These are phyloP conservation scores for Yueomyces sinensis DNA, from an alignment of 805 yeast genomes.

Conservation along the genomic window DNA sequence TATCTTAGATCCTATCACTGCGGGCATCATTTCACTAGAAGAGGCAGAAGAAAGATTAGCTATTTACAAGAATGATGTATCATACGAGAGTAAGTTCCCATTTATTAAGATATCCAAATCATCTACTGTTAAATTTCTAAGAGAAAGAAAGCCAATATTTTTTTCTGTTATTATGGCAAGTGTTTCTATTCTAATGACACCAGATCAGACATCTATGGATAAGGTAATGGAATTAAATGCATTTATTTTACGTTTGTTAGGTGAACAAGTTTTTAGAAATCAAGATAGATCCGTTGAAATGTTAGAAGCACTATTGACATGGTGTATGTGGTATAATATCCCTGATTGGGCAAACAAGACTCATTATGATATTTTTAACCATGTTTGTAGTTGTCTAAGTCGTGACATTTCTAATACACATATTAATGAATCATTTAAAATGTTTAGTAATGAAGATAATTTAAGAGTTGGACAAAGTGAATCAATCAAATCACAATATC, in stretches of 20 bases:
- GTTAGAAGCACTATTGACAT: slow-evolving; percentile 44
- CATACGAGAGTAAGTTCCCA: slow-evolving; percentile 33
- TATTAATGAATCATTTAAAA: slow-evolving; percentile 31
- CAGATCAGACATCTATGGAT: slow-evolving; percentile 24
- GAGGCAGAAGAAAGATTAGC: slow-evolving; percentile 47
- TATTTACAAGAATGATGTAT: slow-evolving; percentile 35
- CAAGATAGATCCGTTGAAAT: slow-evolving; percentile 64
- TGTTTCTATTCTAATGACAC: slow-evolving; percentile 32
- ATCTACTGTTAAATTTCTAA: slow-evolving; percentile 33
- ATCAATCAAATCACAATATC: slow-evolving; percentile 7
- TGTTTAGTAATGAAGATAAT: slow-evolving; percentile 13
- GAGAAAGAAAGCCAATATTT: slow-evolving; percentile 42
- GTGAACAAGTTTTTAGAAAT: slow-evolving; percentile 48
- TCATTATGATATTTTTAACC: slow-evolving; percentile 56
- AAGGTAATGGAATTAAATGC: slow-evolving; percentile 37
- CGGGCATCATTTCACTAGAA: slow-evolving; percentile 41
- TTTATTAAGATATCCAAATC: slow-evolving; percentile 40
- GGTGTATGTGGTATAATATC: slow-evolving; percentile 70
- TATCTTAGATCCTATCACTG: slow-evolving; percentile 45
- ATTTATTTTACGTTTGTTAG: slow-evolving; percentile 35
- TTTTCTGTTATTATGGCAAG: slow-evolving; percentile 54
- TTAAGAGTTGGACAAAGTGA: neutral
- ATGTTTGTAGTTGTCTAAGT: slow-evolving; percentile 51
- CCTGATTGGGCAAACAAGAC: slow-evolving; percentile 74
- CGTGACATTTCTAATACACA: slow-evolving; percentile 61